Evolutionary conservation across 768 basidiomycete genomes (phyloP), one percentile per base, ranked within the genome.

Genomic region (Podaxis sp.): DNA sequence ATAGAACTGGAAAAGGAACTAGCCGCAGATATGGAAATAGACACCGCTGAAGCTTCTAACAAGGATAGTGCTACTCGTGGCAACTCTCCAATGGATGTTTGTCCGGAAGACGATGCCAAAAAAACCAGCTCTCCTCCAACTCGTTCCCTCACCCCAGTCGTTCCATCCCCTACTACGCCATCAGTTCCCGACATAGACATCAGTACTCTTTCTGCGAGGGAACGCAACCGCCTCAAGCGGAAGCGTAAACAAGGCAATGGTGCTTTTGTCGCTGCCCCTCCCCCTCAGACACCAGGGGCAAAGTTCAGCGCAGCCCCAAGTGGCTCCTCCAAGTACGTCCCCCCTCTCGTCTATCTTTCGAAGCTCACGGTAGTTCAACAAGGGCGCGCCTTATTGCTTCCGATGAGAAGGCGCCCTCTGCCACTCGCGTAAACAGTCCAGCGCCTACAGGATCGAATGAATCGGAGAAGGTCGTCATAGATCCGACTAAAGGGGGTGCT

Each of bases 201-300:
- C 3, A 77, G 70, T 48, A 84, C 83, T 5, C 77, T 99, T 50
- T 97, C 95, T 36, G 94, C 95, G 11, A 87, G 97, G 58, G 96
- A 99, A 75, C 86, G 91, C 36, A 97, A 97, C 72, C 86, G 96
- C 52, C 78, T 99, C 36, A 99, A 99, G 74, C 84, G 97, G 30
- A 99, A 99, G 72, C 90, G 96, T 60, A 97, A 96, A 70, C 82
- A 84, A 3, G 95, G 93, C 3, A 92, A 90, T 70, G 78, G 87
- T 36, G 91, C 90, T 1, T 93, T 93, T 67, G 93, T 95, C 15
- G 82, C 88, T 12, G 85, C 89, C 1, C 87, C 87, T 3, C 88
- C 90, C 1, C 80, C 87, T 26, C 84, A 88, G 67, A 70, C 75
- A 52, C 67, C 84, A 0, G 83, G 84, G 37, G 75, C 88, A 4